A percentile compares a stretch with the other conserved stretches of the same genome.
phyloP scores from a whole-genome alignment of 164 flowering plant species.

The Aristolochia californica region DNA sequence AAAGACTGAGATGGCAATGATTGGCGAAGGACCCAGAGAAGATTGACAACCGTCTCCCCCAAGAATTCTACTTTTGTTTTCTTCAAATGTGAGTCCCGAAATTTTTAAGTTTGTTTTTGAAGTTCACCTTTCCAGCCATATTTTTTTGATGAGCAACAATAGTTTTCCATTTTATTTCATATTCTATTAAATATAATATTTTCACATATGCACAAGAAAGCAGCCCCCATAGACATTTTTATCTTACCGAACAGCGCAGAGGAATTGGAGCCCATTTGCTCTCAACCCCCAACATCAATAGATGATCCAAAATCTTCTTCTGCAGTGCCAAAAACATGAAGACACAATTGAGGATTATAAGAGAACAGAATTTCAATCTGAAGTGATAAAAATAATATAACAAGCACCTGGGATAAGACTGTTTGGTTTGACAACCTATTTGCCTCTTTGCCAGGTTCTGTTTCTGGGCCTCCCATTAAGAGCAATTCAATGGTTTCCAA shows the following conservation, averaged over 20 bases:
- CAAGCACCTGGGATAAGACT: conserved; percentile 77
- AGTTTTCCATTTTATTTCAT: no score
- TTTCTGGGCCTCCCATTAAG: conserved; percentile 44
- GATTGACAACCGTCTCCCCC: no score
- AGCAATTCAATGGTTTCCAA: conserved; percentile 71
- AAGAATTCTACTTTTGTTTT: no score
- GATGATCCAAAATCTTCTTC: conserved; percentile 73
- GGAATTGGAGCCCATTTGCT: conserved; percentile 95
- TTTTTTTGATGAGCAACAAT: background rate
- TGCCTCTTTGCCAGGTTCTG: conserved; percentile 56
- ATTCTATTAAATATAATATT: no score
- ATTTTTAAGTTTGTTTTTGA: no score
- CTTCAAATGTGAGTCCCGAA: no score
- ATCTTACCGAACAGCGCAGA: conserved; percentile 76
- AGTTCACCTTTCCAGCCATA: background rate
- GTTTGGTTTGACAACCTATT: conserved; percentile 60
- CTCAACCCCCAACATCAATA: conserved; percentile 86
- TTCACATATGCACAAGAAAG: no score
- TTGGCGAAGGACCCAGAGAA: no score
- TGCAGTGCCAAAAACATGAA: conserved; percentile 15
- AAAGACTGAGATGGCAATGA: no score
- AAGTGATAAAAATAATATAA: background rate
- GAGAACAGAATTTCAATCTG: background rate
- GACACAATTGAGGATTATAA: background rate
- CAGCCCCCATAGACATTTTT: background rate